Evolutionary conservation across 176 grass and related monocot genomes (phyloP), one percentile per base, ranked within the genome.

Genomic region (Aegilops umbellulata): DNA sequence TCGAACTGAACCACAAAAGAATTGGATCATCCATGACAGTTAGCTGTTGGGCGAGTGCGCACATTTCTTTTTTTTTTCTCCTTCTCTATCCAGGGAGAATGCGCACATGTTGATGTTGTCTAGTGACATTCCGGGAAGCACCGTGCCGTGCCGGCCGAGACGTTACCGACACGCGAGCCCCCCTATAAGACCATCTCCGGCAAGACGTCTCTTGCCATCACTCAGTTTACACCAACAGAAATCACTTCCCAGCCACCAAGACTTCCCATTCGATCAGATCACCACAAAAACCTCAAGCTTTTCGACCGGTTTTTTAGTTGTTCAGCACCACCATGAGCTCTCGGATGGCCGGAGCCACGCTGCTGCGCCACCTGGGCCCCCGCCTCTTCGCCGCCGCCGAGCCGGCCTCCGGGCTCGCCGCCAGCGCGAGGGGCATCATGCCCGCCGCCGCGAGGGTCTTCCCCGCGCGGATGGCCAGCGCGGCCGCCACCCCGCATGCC

Each of bases 301-400:
- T 15, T 35, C 34, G 6, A 35, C 34, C 34, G 13, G 46, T 15
- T 15, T 15, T 1, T 15, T 15, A 19, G 16, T 19, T 19, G 16
- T 17, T 53, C 16, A 53, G 2, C 49, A 53, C 1, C 27, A 29
- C 25, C 65, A 93, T 90, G 88, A 88, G 79, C 53, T 88, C 92
- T 13, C 83, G 92, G 2, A 91, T 87, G 88, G 85, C 85, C 39
- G 85, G 88, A 11, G 42, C 82, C 1, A 64, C 61, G 64, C 74
- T 90, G 19, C 74, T 91, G 35, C 87, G 92, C 69, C 86, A 88
- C 60, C 80, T 90, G 16, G 88, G 68, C 46, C 69, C 66, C 1
- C 86, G 88, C 79, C 79, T 90, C 16, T 77, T 90, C 86, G 67
- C 66, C 0, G 74, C 66, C 80, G 74, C 65, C 75, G 80, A 74